Base-by-base conservation (phyloP, 768 basidiomycete genomes). In the Cystobasidium onofrii region DNA sequence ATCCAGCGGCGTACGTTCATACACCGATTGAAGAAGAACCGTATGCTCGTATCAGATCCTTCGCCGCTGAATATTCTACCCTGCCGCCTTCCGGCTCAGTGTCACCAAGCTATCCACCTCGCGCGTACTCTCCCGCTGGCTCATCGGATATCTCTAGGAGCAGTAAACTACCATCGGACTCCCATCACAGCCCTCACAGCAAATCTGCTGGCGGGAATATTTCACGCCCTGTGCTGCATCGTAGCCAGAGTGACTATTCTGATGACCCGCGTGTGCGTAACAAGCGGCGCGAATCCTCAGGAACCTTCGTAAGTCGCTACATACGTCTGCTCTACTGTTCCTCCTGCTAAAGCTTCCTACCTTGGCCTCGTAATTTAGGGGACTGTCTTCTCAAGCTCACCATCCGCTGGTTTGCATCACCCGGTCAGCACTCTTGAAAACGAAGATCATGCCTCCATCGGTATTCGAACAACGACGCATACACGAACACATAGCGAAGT, bases 381-480 rank as follows among this genome's bases (percentile, higher is more conserved):
- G 17, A 69, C 66, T 15, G 44, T 52, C 25, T 29, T 52, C 18
- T 69, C 66, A 15, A 17, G 41, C 46, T n/a, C 41, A 29, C 44
- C 44, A 13, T 69, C 66, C 39, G 18, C 31, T 29, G 66, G 44
- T 20, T 25, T 69, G 3, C 13, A 23, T 33, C 41, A 52, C 10
- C 46, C 66, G 31, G 20, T 69, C 1, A 54, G 54, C 31, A 69
- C 66, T 1, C 66, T 69, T 31, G 66, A 69, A 29, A 10, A 33
- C 31, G 46, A 55, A 18, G 66, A 52, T 27, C 54, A 25, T 23
- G 66, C 36, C 7, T 69, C 46, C 10, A 29, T 31, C 4, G 46
- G 39, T 29, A 44, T 27, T 34, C 36, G 36, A 13, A 64, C 43
- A 3, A 64, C 36, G 13, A 27, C 36, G 18, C 63, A 64, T 23